These are phyloP conservation scores for Bacidia rubella DNA, from an alignment of 495 filamentous ascomycete species.

Conservation along the genomic window DNA sequence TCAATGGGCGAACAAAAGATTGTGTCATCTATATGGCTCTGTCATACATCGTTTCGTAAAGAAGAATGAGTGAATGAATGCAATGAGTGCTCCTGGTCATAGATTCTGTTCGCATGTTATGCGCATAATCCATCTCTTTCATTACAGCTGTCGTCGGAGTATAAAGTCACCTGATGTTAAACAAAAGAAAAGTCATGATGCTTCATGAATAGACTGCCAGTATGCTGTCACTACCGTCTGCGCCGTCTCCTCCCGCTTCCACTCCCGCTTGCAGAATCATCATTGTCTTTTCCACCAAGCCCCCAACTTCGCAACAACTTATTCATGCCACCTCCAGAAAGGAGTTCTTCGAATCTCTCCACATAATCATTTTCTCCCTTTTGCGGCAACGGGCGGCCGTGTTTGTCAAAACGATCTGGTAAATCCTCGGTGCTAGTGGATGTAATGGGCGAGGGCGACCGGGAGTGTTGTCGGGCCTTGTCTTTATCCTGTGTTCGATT, in stretches of 20 bases:
- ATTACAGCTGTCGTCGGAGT: neutral
- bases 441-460: constrained; percentile 19
- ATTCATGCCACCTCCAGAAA: constrained; percentile 20
- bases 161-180: neutral
- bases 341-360: constrained; percentile 26
- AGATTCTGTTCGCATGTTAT: neutral
- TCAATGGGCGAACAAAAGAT: too few species aligned
- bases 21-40: neutral
- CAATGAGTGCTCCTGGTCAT: neutral
- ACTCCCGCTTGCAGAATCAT: constrained; percentile 1
- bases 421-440: constrained; percentile 40
- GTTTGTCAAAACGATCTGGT: constrained; percentile 51
- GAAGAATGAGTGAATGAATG: neutral
- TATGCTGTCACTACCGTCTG: neutral
- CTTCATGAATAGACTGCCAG: neutral
- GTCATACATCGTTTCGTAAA: neutral
- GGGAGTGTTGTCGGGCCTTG: constrained; percentile 5
- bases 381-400: constrained; percentile 38
- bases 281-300: constrained; percentile 11
- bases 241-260: neutral
- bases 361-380: constrained; percentile 25
- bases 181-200: neutral
- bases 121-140: neutral
- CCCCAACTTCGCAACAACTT: constrained; percentile 16
- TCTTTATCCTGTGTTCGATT: neutral